These are phyloP conservation scores for Plasmodium vivax DNA, from an alignment of 169 alveolate species.

Conservation along the genomic window DNA sequence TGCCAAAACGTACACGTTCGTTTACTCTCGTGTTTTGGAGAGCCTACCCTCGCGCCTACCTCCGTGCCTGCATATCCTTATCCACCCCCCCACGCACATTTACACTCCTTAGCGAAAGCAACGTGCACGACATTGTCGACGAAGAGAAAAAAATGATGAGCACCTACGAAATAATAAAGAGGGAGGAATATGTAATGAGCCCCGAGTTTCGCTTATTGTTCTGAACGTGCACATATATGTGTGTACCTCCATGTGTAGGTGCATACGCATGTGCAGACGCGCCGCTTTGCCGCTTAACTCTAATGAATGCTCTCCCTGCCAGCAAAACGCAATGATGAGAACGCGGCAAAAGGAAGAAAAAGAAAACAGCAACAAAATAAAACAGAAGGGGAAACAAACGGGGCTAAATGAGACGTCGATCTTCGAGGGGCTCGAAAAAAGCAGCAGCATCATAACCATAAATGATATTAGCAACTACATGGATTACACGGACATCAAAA, in stretches of 20 bases:
- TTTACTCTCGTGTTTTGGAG: not conserved
- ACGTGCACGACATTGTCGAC: constrained; percentile 67
- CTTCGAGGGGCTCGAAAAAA: constrained; percentile 50
- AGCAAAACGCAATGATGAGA: constrained; percentile 23
- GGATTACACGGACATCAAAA: constrained; percentile 64
- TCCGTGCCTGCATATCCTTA: not conserved
- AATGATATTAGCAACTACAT: constrained; percentile 39
- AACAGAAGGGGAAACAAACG: constrained; percentile 14
- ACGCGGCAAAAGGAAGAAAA: constrained; percentile 25
- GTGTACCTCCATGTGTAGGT: not conserved
- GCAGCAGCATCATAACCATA: constrained; percentile 67
- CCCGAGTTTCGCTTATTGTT: not conserved
- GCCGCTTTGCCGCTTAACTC: not conserved
- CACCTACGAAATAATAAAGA: constrained; percentile 51
- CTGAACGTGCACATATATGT: not conserved
- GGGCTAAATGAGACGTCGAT: constrained; percentile 16
- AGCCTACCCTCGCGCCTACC: not conserved
- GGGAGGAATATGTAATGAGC: constrained; percentile 39
- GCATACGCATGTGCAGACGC: not conserved
- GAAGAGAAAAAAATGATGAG: constrained; percentile 45
- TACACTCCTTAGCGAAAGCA: constrained; percentile 47
- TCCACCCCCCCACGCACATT: not conserved
- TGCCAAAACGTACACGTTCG: not conserved
- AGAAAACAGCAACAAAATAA: constrained; percentile 13
- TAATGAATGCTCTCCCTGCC: not conserved